phyloP scores from a whole-genome alignment of 1,284 basidiomycete species.

The Ceraceosorus guamensis region DNA sequence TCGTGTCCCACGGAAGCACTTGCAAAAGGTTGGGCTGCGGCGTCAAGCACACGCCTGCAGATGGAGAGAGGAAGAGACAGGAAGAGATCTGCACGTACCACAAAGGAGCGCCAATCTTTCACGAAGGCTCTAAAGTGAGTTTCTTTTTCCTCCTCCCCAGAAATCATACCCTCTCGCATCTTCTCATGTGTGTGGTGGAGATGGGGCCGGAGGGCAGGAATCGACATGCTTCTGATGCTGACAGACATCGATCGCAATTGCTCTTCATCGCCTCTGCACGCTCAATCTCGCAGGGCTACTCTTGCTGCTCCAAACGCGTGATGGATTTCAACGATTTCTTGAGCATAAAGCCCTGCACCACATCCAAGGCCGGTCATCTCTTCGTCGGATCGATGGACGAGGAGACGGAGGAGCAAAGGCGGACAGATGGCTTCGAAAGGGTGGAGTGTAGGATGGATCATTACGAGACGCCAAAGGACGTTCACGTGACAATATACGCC shows the following conservation, averaged over 20 bases:
- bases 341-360: conserved; percentile 40
- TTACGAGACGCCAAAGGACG: conserved; percentile 44
- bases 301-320: conserved; percentile 44
- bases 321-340: conserved; percentile 47
- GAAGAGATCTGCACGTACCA: conserved; percentile 38
- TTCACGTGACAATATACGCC: conserved; percentile 43
- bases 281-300: conserved; percentile 31
- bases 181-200: too few species aligned
- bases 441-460: conserved; percentile 42
- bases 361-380: conserved; percentile 34
- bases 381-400: conserved; percentile 24
- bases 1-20: conserved; percentile 13
- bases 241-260: not conserved
- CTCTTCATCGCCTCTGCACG: not conserved
- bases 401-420: conserved; percentile 7
- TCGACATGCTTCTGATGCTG: not conserved
- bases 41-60: conserved; percentile 16
- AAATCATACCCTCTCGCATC: too few species aligned
- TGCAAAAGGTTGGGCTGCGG: conserved; percentile 35
- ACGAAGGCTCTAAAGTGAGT: conserved; percentile 42
- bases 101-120: conserved; percentile 43
- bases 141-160: too few species aligned
- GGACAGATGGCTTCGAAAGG: conserved; percentile 14
- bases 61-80: conserved; percentile 16
- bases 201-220: not conserved